Base-by-base conservation (phyloP, 768 basidiomycete genomes). In the Tubosaeta sp. region DNA sequence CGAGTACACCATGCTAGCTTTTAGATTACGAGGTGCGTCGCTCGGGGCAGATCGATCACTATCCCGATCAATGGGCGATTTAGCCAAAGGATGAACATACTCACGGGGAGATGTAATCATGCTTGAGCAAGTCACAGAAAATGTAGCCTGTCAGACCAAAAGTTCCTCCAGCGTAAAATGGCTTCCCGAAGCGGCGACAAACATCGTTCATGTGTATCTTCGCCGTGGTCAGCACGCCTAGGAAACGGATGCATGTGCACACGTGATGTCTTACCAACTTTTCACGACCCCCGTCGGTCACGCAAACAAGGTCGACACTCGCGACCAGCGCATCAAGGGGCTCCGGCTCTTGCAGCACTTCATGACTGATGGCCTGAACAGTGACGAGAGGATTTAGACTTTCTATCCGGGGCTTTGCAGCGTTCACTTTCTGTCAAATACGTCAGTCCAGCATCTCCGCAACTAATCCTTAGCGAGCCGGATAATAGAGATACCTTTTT, bases 81-180 rank as follows among this genome's bases (percentile, higher is more conserved):
- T 46, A 54, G 51, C 49, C 13, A 10, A 52, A 45, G 41, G 42
- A 42, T 50, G 7, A 51, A 24, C 43, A 34, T 35, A 68, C 94
- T 71, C 71, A 94, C 95, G 86, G 81, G 41, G 84, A 73, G 55
- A 96, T 82, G 67, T 87, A 92, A 54, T 93, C 85, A 61, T 96
- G 95, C 49, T 81, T 76, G 50, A 94, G 74, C 49, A 99, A 76
- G 66, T 98, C 94, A 55, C 91, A 92, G 64, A 97, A 96, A 61
- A 96, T 91, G 70, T 92, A 99, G 14, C 95, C 95, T 41, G 84
- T 73, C 52, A 94, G 75, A 19, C 95, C 95, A 65, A 92, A 94
- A 14, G 88, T 86, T 11, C 90, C 90, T 1, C 94, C 94, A n/a
- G 86, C 83, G 60, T 96, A 97, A 66, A 98, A 86, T 6, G 90